Conservation (phyloP, 75 land plant species). For the Picea sitchensis region DNA sequence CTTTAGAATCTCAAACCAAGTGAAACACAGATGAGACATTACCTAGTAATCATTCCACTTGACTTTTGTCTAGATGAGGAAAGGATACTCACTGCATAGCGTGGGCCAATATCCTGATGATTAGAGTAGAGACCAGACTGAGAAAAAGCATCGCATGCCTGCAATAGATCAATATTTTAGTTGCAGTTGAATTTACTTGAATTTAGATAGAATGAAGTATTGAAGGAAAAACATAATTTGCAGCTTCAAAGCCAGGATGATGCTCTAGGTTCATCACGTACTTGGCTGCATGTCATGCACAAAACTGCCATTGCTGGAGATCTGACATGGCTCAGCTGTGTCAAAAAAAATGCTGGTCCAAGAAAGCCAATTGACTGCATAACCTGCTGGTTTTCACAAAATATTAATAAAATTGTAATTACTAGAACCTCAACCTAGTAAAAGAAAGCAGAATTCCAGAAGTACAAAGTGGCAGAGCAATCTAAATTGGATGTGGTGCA, state of each 20-base stretch:
- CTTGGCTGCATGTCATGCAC: too few relatives aligned
- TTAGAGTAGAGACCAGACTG: constrained; percentile 87
- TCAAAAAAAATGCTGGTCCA: constrained; percentile 96
- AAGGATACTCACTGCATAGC: too few relatives aligned
- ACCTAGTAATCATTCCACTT: background rate
- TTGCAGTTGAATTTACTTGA: background rate
- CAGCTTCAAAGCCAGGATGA: too few relatives aligned
- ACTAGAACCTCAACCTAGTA: background rate
- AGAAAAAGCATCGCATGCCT: constrained; percentile 96
- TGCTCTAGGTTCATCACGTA: constrained; percentile 16
- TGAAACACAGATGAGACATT: background rate
- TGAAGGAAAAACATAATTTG: too few relatives aligned
- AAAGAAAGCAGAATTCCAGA: background rate
- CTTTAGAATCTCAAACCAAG: background rate
- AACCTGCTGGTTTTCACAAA: constrained; percentile 38
- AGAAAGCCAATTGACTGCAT: constrained; percentile 97
- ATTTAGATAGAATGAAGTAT: background rate
- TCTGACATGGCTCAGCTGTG: constrained; percentile 81
- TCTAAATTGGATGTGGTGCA: background rate
- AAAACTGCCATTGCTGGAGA: constrained; percentile 82
- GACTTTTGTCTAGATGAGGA: background rate
- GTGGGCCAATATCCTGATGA: too few relatives aligned
- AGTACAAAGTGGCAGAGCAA: background rate
- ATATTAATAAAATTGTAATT: background rate
- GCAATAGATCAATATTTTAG: background rate